Evolutionary conservation across 176 grass and related monocot genomes (phyloP), one percentile per base, ranked within the genome.

Genomic region (Aegilops longissima): DNA sequence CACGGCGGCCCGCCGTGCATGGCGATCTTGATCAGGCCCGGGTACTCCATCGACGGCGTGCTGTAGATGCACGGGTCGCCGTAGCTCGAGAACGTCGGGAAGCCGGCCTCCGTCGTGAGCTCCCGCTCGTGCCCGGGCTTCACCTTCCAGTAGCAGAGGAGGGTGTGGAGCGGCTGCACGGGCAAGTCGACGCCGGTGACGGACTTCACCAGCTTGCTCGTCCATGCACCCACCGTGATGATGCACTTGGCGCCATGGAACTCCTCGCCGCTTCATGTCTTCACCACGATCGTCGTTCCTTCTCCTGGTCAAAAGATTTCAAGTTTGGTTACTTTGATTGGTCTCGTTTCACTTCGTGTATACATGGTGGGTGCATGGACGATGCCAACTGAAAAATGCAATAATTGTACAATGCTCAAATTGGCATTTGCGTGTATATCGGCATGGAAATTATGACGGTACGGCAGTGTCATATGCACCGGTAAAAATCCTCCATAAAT

Each of bases 81-180:
- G 80, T 95, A 98, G 86, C 95, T 95, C 0, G 89, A 89, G 80
- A 98, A 98, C 70, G 95, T 93, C 25, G 93, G 95, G 79, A 98
- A 98, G 0, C 93, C 95, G 31, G 75, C 61, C 76, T 87, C 87
- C 61, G 83, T 45, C 0, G 87, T 80, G 17, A 95, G 77, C 71
- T 92, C 83, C 4, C 5, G 4, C 81, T 93, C 89, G 9, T 6
- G 88, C 3, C 91, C 87, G 0, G 82, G 83, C 47, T 58, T 89
- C 58, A 83, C 88, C 90, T 95, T 95, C 95, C 95, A 95, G 70
- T 98, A 95, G 87, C 89, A 93, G 80, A 95, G 81, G 64, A 90
- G 64, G 0, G 85, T 93, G 67, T 98, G 91, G 24, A 93, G 8
- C 2, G 95, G 91, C 76, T 90, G 80, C 66, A 98, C 90, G 8